phyloP scores from a whole-genome alignment of 208 protist genomes.

The Cochliopodium minus region DNA sequence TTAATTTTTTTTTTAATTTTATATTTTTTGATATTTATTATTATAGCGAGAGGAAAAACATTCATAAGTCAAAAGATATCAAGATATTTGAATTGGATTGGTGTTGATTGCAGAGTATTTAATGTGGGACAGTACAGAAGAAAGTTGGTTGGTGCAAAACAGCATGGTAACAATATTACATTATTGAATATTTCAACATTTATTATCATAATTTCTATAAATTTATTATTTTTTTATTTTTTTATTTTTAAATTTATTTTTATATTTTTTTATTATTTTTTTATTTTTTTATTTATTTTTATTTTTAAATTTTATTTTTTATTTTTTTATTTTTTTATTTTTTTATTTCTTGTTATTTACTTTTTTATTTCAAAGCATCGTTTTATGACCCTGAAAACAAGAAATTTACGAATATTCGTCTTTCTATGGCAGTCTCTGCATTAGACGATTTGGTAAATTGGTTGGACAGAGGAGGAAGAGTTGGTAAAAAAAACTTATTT shows the following conservation, averaged over 20 bases:
- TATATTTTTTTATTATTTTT: not conserved
- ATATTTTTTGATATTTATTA: too few species aligned
- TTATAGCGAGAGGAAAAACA: constrained; percentile 65
- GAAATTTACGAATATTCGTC: constrained; percentile 32
- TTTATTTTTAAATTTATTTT: too few species aligned
- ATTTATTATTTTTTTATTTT: not conserved
- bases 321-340: too few species aligned
- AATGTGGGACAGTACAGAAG: constrained; percentile 42
- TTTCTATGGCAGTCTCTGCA: constrained; percentile 57
- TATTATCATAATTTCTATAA: too few species aligned
- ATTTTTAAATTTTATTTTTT: not conserved
- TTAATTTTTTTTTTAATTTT: too few species aligned
- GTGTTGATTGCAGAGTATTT: constrained; percentile 49
- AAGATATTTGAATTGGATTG: constrained; percentile 68
- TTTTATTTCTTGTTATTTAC: too few species aligned
- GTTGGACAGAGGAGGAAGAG: constrained; percentile 36
- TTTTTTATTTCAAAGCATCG: constrained; percentile 39
- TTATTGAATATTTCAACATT: too few species aligned
- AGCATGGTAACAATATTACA: too few species aligned
- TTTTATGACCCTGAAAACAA: constrained; percentile 6
- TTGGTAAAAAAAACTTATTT: too few species aligned
- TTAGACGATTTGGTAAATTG: constrained; percentile 55
- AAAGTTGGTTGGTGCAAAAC: too few species aligned
- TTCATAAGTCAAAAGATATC: constrained; percentile 62
- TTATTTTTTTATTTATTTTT: not conserved